phyloP scores from a whole-genome alignment of 2,329 filamentous ascomycete genomes.

The Colletotrichum orbiculare region DNA sequence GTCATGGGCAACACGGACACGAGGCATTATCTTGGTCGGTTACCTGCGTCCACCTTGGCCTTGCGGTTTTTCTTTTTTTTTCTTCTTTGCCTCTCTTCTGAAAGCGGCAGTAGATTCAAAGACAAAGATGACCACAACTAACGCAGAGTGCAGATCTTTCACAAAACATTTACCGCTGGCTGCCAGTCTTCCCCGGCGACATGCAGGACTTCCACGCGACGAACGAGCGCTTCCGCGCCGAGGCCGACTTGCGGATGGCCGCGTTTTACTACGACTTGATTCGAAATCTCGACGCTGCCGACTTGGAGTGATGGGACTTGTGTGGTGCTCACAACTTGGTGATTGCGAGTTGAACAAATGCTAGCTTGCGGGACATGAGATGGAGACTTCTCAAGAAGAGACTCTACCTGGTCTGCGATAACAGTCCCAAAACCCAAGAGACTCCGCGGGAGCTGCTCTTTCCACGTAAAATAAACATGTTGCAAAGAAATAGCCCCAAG shows the following conservation, averaged over 20 bases:
- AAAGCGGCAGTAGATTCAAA: too few relatives aligned
- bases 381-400: too few relatives aligned
- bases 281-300: slow-evolving; percentile 28
- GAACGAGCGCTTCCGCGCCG: slow-evolving; percentile 28
- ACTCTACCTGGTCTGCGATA: too few relatives aligned
- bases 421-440: too few relatives aligned
- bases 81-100: neutral
- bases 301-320: neutral
- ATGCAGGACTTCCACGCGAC: slow-evolving; percentile 28
- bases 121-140: too few relatives aligned
- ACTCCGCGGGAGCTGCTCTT: too few relatives aligned
- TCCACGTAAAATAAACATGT: too few relatives aligned
- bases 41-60: fast-evolving
- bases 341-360: too few relatives aligned
- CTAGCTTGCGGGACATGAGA: too few relatives aligned
- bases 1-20: slow-evolving; percentile 33
- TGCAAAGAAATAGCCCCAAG: too few relatives aligned
- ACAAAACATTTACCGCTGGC: slow-evolving; percentile 25
- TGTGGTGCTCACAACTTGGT: too few relatives aligned
- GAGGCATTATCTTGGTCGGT: slow-evolving; percentile 30
- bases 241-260: slow-evolving; percentile 26
- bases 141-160: slow-evolving; percentile 12
- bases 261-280: slow-evolving; percentile 34
- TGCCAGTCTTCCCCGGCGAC: slow-evolving; percentile 12
- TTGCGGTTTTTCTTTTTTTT: neutral